Evolutionary conservation across 805 yeast species (phyloP), one percentile per base, ranked within the genome.

Genomic region (Candida nanaspora): DNA sequence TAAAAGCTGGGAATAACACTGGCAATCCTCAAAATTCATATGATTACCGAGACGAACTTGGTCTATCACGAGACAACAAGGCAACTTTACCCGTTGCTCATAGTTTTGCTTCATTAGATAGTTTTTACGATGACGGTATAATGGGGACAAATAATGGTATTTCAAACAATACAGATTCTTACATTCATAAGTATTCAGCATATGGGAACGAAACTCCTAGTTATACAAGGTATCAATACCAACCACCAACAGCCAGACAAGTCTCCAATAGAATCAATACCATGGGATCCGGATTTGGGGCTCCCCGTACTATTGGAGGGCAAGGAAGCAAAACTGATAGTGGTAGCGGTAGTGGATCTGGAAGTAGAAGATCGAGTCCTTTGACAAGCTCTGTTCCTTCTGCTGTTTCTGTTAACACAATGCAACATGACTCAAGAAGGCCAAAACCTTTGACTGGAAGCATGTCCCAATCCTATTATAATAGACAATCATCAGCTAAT

Each of bases 41-140:
- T 38, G 61, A 54, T 33, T 56, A 38, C 38, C 41, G 53, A 42
- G 42, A 45, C 15, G 56, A 49, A 4, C 40, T 52, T 11, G 37
- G 40, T 16, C 25, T 39, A n/a, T 29, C 42, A 9, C 51, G 46
- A 9, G 20, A 25, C 2, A 20, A 28, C 11, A 41, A 45, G 20
- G 40, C 46, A 10, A 15, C 15, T 10, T 38, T 82, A 31, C 86
- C 86, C 0, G 65, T 80, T 14, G 80, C 77, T 45, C 85, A 84
- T 33, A 81, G 88, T 46, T 82, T 82, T 66, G 91, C 91, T 1
- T 82, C 89, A 0, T 62, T 84, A 53, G 88, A 81, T 52, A 78
- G 88, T 55, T 71, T 75, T 44, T 79, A 80, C 53, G 67, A 55
- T 35, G 57, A 53, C 15, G 18, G 4, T 40, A 27, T 32, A 47